Conservation (phyloP, 176 grass and related monocot genomes). For the Triticum timopheevii region DNA sequence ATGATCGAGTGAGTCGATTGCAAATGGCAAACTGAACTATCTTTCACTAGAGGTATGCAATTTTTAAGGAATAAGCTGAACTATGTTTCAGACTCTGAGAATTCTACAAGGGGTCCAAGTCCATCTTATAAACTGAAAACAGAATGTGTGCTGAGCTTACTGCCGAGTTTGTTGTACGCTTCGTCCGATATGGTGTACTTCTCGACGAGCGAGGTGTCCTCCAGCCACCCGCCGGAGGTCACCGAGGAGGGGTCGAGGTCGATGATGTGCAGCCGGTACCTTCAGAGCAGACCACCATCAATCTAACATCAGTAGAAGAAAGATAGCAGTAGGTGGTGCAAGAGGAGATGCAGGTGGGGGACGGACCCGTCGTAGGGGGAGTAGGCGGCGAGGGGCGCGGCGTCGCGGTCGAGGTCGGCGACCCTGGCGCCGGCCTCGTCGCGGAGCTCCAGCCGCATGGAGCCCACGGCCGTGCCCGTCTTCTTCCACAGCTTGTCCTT, state of each 20-base stretch:
- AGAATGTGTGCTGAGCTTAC: conserved; percentile 31
- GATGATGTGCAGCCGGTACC: conserved; percentile 80
- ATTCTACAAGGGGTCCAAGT: not conserved
- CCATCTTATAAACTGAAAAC: not conserved
- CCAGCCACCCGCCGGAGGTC: conserved; percentile 91
- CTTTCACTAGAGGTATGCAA: too few relatives aligned
- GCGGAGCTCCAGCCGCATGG: conserved; percentile 76
- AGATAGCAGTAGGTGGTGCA: not conserved
- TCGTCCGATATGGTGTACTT: conserved; percentile 95
- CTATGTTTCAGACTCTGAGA: too few relatives aligned
- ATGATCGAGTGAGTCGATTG: not conserved
- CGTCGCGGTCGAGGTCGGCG: conserved; percentile 56
- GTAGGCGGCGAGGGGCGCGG: conserved; percentile 64
- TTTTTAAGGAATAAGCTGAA: too few relatives aligned
- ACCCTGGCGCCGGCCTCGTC: conserved; percentile 77
- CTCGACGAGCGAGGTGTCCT: conserved; percentile 93
- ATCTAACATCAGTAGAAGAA: not conserved
- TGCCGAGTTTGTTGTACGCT: conserved; percentile 75
- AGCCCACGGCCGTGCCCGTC: conserved; percentile 62
- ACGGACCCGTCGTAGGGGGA: conserved; percentile 65
- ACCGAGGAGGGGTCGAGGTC: conserved; percentile 90
- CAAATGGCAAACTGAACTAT: not conserved
- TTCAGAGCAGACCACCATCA: conserved; percentile 14
- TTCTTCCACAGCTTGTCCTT: conserved; percentile 98
- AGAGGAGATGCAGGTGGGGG: not conserved